These are phyloP conservation scores for Tricholoma terreum DNA, from an alignment of 768 basidiomycete genomes.

Conservation along the genomic window DNA sequence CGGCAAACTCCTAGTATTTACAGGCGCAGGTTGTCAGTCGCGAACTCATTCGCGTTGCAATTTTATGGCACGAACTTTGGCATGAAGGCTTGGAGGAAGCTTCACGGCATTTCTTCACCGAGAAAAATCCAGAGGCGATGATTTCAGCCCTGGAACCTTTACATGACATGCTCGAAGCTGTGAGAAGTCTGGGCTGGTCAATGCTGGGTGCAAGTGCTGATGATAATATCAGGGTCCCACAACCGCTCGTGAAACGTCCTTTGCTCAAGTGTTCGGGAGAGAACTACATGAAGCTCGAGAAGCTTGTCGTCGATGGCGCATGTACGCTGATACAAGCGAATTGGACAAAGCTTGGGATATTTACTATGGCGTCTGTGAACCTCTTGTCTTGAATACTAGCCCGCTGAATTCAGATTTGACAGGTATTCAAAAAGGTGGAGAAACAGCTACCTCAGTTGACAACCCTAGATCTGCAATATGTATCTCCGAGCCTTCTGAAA, in stretches of 20 bases:
- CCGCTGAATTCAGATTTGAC: neutral
- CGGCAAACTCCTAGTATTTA: neutral
- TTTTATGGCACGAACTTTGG: constrained; percentile 99
- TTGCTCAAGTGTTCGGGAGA: constrained; percentile 89
- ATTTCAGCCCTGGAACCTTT: constrained; percentile 88
- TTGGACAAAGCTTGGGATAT: constrained; percentile 99
- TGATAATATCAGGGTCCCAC: constrained; percentile 68
- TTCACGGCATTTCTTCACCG: constrained; percentile 92
- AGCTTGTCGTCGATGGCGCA: constrained; percentile 81
- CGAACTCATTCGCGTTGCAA: constrained; percentile 95
- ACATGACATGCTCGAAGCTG: constrained; percentile 88
- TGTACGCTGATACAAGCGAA: constrained; percentile 83
- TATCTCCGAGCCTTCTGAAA: constrained; percentile 88
- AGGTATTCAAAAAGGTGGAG: constrained; percentile 97
- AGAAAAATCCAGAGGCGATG: constrained; percentile 97
- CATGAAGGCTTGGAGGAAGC: constrained; percentile 98
- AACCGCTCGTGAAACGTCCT: constrained; percentile 92
- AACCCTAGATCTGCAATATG: constrained; percentile 93
- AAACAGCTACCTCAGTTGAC: constrained; percentile 89
- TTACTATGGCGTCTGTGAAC: constrained; percentile 76
- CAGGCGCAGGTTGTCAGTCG: constrained; percentile 86
- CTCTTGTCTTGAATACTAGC: neutral
- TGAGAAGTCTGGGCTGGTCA: constrained; percentile 36
- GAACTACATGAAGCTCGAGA: constrained; percentile 92
- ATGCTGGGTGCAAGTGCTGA: neutral